These are phyloP conservation scores for Sergeia podlipaevii DNA, from an alignment of 208 protist genomes.

Conservation along the genomic window DNA sequence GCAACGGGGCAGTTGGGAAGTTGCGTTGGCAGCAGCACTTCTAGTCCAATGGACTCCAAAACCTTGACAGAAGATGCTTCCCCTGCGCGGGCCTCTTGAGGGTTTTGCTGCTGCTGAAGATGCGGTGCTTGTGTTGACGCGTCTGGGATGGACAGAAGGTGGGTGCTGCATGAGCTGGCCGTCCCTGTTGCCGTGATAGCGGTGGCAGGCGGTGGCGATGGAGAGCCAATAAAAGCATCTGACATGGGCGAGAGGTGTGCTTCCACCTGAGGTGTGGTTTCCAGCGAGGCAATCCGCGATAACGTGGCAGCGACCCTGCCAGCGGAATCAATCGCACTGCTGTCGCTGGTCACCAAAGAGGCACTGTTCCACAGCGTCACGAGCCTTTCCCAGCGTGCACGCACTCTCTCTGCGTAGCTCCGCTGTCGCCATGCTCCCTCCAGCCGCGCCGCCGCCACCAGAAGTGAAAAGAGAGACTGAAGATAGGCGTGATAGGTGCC, in stretches of 20 bases:
- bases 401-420: slow-evolving; percentile 28
- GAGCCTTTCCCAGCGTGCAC: slow-evolving; percentile 39
- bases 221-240: not conserved
- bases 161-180: slow-evolving; percentile 1
- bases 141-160: no score
- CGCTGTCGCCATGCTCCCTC: slow-evolving; percentile 61
- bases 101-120: not conserved
- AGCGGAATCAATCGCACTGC: slow-evolving; percentile 15
- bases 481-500: slow-evolving; percentile 64
- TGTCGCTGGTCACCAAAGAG: slow-evolving; percentile 1
- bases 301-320: no score
- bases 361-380: slow-evolving; percentile 49
- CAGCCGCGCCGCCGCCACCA: slow-evolving; percentile 51
- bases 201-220: not conserved
- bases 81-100: not conserved
- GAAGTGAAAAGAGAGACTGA: slow-evolving; percentile 52
- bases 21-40: slow-evolving; percentile 6
- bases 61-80: not conserved
- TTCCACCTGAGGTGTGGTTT: not conserved
- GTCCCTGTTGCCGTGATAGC: not conserved
- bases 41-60: no score
- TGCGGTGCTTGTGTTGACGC: no score
- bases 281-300: no score
- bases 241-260: not conserved
- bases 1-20: slow-evolving; percentile 6